Evolutionary conservation across 768 basidiomycete species (phyloP).

Genomic region (Coprinellus micaceus): DNA sequence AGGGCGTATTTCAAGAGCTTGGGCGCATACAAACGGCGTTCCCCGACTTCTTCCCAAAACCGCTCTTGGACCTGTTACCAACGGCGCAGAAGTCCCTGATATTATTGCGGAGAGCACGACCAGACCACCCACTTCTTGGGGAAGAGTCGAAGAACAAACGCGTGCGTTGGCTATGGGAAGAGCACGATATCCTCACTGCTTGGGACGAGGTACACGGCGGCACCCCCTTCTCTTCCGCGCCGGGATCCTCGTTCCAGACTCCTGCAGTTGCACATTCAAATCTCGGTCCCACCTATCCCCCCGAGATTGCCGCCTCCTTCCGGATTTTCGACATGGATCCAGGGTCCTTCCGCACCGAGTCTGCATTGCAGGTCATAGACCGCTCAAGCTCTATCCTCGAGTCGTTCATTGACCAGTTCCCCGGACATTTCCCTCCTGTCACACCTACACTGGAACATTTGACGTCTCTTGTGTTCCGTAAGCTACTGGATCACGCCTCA

Average conservation of each 20-base stretch:
- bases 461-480: constrained; percentile 56
- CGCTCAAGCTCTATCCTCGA: constrained; percentile 32
- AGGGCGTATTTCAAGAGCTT: constrained; percentile 36
- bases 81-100: constrained; percentile 68
- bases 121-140: constrained; percentile 57
- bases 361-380: constrained; percentile 23
- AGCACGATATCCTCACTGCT: constrained; percentile 45
- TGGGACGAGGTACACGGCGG: constrained; percentile 29
- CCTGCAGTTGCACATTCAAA: background rate
- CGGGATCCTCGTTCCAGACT: no score
- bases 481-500: constrained; percentile 58
- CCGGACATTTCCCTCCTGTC: constrained; percentile 53
- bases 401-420: constrained; percentile 56
- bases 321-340: constrained; percentile 66
- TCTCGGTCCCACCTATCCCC: constrained; percentile 19
- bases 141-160: constrained; percentile 18
- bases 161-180: constrained; percentile 65
- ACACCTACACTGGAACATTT: constrained; percentile 64
- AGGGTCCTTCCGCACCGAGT: constrained; percentile 32
- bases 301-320: constrained; percentile 43
- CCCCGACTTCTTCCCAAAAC: constrained; percentile 60
- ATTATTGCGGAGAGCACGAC: constrained; percentile 59
- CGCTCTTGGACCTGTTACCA: constrained; percentile 49
- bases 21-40: constrained; percentile 40
- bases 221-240: no score